These are phyloP conservation scores for Phialemonium atrogriseum DNA, from an alignment of 2,329 filamentous ascomycete genomes.

Conservation along the genomic window DNA sequence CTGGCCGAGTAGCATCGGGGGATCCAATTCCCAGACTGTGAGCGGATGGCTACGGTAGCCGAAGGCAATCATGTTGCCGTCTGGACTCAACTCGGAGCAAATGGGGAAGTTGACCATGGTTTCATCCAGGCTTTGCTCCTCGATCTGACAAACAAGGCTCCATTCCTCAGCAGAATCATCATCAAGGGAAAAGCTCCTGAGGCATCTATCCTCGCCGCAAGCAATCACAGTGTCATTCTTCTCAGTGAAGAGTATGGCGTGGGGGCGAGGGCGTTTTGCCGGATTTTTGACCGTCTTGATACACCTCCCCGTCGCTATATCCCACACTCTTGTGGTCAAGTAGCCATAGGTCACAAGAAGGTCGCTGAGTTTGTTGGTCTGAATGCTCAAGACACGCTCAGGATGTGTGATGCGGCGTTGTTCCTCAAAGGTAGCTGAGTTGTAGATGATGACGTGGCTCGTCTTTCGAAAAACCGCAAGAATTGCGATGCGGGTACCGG, in stretches of 20 bases:
- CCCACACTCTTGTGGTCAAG: constrained; percentile 17
- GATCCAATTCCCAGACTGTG: constrained; percentile 20
- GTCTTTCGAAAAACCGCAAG: constrained; percentile 8
- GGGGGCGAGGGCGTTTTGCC: constrained; percentile 13
- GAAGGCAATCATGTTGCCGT: constrained; percentile 18
- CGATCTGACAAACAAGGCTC: constrained; percentile 12
- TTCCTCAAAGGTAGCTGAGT: constrained; percentile 14
- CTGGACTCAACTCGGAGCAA: constrained; percentile 18
- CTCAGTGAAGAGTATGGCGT: constrained; percentile 14
- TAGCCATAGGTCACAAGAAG: constrained; percentile 19
- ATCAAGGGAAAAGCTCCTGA: constrained; percentile 11
- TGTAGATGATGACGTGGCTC: constrained; percentile 11
- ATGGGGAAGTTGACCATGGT: constrained; percentile 16
- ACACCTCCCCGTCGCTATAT: constrained; percentile 16
- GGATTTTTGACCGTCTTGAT: constrained; percentile 12
- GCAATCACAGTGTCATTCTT: constrained; percentile 12
- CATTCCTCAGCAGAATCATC: constrained; percentile 10
- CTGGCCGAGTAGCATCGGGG: constrained; percentile 15
- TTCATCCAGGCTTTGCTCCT: constrained; percentile 14
- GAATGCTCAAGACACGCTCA: constrained; percentile 13
- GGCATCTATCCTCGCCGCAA: constrained; percentile 13
- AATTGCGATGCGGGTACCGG: constrained; percentile 9
- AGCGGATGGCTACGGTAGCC: constrained; percentile 20
- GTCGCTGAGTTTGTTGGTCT: constrained; percentile 12
- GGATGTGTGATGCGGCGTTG: constrained; percentile 10